phyloP scores from a whole-genome alignment of 2,329 filamentous ascomycete species.

The Thielaviopsis punctulata region DNA sequence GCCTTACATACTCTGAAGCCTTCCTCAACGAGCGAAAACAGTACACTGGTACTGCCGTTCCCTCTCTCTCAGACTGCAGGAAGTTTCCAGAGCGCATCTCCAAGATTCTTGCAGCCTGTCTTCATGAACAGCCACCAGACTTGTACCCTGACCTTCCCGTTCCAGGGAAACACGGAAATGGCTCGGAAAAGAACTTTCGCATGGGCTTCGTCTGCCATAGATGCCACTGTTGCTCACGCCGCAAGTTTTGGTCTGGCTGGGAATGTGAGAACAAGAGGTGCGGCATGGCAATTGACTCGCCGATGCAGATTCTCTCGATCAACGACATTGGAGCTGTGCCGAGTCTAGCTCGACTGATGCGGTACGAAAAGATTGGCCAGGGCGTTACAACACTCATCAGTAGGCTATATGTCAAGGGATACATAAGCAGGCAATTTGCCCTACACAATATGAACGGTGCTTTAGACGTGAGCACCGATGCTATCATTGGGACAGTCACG shows the following conservation, averaged over 20 bases:
- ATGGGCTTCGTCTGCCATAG: slow-evolving; percentile 48
- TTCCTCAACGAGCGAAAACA: slow-evolving; percentile 39
- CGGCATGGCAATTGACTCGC: slow-evolving; percentile 24
- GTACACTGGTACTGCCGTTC: slow-evolving; percentile 20
- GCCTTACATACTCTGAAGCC: slow-evolving; percentile 34
- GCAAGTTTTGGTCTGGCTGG: slow-evolving; percentile 46
- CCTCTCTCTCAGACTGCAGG: not conserved
- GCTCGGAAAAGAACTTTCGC: slow-evolving; percentile 35
- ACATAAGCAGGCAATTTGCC: slow-evolving; percentile 8
- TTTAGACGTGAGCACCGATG: not conserved
- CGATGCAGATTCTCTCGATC: slow-evolving; percentile 15
- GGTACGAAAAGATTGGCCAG: not conserved
- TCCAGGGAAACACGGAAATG: slow-evolving; percentile 20
- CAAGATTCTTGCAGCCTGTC: not conserved
- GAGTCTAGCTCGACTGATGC: not conserved
- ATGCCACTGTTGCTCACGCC: slow-evolving; percentile 44
- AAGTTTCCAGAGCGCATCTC: not conserved
- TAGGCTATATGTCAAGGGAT: not conserved
- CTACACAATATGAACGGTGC: not conserved
- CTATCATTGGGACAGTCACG: not conserved
- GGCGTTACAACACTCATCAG: slow-evolving; percentile 13
- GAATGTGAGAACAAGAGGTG: slow-evolving; percentile 36
- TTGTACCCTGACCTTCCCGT: slow-evolving; percentile 23
- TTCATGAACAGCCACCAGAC: slow-evolving; percentile 2
- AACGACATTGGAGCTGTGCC: slow-evolving; percentile 12